These are phyloP conservation scores for Simmondsia chinensis DNA, from an alignment of 148 eudicot genomes.

Conservation along the genomic window DNA sequence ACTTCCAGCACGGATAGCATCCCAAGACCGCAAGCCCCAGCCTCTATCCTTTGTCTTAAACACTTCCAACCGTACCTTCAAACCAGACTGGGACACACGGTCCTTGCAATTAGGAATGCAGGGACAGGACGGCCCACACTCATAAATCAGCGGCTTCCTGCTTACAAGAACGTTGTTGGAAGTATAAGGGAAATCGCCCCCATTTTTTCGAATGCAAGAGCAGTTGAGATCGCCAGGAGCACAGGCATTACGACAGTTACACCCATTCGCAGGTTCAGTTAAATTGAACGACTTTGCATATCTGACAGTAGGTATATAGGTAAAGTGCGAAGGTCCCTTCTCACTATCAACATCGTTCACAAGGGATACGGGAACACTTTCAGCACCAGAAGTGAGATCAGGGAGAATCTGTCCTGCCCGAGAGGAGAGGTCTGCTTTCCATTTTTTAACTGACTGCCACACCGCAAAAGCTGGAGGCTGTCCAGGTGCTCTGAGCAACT, in stretches of 20 bases:
- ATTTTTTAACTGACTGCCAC: constrained; percentile 81
- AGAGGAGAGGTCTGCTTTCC: constrained; percentile 56
- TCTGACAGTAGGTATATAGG: constrained; percentile 46
- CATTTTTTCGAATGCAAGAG: constrained; percentile 64
- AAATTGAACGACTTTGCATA: constrained; percentile 40
- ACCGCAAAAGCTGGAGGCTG: constrained; percentile 64
- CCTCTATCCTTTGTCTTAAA: constrained; percentile 80
- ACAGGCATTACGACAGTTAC: constrained; percentile 60
- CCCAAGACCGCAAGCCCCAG: constrained; percentile 86
- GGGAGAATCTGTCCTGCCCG: constrained; percentile 72
- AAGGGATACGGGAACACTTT: constrained; percentile 59
- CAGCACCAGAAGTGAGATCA: constrained; percentile 80
- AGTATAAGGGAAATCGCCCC: constrained; percentile 55
- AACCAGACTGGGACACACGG: constrained; percentile 58
- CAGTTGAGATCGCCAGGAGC: constrained; percentile 71
- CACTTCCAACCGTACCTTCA: constrained; percentile 65
- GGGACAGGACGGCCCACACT: constrained; percentile 69
- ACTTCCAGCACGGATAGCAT: constrained; percentile 63
- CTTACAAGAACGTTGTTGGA: constrained; percentile 46
- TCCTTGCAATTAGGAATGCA: constrained; percentile 68
- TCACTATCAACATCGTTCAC: constrained; percentile 83
- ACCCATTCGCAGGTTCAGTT: constrained; percentile 36
- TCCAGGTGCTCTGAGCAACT: constrained; percentile 62
- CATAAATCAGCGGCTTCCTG: constrained; percentile 44
- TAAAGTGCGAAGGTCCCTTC: constrained; percentile 84